A percentile compares a stretch with the other conserved stretches of the same genome.
Evolutionary conservation across 2,329 filamentous ascomycete genomes (phyloP).

Genomic region (Diaporthe vaccinii): DNA sequence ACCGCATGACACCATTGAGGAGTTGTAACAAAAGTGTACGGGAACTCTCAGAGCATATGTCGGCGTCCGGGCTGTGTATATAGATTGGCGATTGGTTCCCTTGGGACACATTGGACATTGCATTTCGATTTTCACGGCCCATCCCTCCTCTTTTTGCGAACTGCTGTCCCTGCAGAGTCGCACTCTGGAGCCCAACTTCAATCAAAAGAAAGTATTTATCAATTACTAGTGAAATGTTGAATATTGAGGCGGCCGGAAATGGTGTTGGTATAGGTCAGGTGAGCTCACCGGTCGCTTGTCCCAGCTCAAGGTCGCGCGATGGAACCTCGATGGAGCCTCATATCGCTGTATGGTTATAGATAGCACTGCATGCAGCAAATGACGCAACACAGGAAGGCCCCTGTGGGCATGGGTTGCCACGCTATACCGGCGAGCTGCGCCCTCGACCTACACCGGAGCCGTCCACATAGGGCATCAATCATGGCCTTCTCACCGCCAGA

Average conservation of each 20-base stretch:
- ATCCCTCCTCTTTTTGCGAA: conserved; percentile 45
- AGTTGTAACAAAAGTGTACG: conserved; percentile 38
- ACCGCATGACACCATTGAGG: neutral
- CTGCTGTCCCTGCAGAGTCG: neutral
- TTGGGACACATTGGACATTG: conserved; percentile 24
- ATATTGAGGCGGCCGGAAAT: neutral
- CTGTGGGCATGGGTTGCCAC: no score
- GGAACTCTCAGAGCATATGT: conserved; percentile 35
- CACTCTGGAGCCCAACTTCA: neutral
- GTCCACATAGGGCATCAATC: neutral
- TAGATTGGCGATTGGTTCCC: conserved; percentile 42
- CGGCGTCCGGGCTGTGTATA: conserved; percentile 41
- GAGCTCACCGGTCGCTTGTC: neutral
- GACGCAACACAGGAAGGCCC: no score
- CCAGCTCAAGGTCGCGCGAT: neutral
- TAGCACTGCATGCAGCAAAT: neutral
- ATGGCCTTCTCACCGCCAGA: neutral
- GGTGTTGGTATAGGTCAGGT: neutral
- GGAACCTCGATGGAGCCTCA: neutral
- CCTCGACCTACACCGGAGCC: no score
- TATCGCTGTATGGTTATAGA: neutral
- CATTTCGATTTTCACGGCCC: conserved; percentile 28
- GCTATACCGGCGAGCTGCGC: neutral
- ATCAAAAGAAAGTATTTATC: neutral
- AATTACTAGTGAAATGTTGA: no score